These are phyloP conservation scores for Ehretia macrophylla DNA, from an alignment of 257 asterid genomes.

Conservation along the genomic window DNA sequence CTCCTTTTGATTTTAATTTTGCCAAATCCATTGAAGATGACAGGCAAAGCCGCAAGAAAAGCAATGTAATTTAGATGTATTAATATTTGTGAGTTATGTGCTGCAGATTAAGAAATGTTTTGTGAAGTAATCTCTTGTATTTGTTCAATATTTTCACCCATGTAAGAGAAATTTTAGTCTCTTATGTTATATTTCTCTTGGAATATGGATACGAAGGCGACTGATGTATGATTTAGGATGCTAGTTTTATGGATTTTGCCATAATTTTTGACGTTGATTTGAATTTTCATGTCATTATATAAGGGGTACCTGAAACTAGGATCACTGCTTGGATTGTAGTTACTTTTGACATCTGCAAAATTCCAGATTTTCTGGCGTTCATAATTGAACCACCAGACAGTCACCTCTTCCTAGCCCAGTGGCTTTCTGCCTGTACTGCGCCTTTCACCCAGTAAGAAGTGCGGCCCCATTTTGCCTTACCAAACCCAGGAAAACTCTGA, in stretches of 20 bases:
- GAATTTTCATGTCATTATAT: constrained; percentile 1
- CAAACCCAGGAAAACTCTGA: no score
- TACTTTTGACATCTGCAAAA: no score
- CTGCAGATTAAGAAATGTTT: constrained; percentile 36
- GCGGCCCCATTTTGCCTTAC: no score
- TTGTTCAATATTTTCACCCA: constrained; percentile 23
- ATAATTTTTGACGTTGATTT: not conserved
- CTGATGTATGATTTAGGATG: no score
- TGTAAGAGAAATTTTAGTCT: constrained; percentile 17
- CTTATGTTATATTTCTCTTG: constrained; percentile 9
- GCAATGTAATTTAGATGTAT: constrained; percentile 45
- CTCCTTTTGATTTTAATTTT: constrained; percentile 21
- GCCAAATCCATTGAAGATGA: constrained; percentile 26
- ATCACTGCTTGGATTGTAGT: not conserved
- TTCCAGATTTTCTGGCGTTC: no score
- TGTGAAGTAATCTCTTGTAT: constrained; percentile 36
- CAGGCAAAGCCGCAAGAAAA: constrained; percentile 34
- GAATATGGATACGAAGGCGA: no score
- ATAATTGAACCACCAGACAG: no score
- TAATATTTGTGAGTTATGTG: constrained; percentile 20
- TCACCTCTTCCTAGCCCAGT: no score
- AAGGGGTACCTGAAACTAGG: not conserved
- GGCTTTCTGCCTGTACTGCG: no score
- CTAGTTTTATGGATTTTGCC: no score
- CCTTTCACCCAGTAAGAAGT: no score